These are phyloP conservation scores for Lophium mytilinum DNA, from an alignment of 495 filamentous ascomycete species.

Conservation along the genomic window DNA sequence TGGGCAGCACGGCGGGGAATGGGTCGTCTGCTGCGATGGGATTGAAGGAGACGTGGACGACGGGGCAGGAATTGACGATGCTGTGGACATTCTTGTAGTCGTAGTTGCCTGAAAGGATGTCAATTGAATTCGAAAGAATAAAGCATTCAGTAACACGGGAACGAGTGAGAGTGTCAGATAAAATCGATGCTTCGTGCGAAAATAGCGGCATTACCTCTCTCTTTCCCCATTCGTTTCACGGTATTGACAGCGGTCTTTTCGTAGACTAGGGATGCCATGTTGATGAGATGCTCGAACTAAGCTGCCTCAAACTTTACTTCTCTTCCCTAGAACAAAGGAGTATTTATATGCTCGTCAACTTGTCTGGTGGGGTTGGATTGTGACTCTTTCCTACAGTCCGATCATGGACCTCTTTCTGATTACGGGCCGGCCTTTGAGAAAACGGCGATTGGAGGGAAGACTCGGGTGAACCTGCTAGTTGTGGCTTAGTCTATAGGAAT, in stretches of 20 bases:
- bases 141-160: neutral
- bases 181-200: neutral
- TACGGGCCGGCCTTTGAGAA: too few relatives aligned
- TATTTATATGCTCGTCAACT: too few relatives aligned
- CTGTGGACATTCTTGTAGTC: conserved; percentile 68
- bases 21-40: conserved; percentile 43
- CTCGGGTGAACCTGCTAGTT: too few relatives aligned
- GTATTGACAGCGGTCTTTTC: conserved; percentile 1
- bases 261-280: conserved; percentile 5
- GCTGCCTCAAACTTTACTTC: too few relatives aligned
- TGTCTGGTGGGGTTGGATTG: too few relatives aligned
- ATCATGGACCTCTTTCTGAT: too few relatives aligned
- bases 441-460: too few relatives aligned
- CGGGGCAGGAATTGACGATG: conserved; percentile 56
- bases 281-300: neutral
- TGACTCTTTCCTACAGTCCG: too few relatives aligned
- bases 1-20: conserved; percentile 72
- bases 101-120: conserved; percentile 50
- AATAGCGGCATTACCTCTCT: neutral
- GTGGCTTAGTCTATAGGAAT: too few relatives aligned
- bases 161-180: neutral
- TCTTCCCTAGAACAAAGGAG: too few relatives aligned
- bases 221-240: neutral
- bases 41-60: conserved; percentile 56
- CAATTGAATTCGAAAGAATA: neutral